phyloP scores from a whole-genome alignment of 2,329 filamentous ascomycete species.

The Dichotomopilus funicola region DNA sequence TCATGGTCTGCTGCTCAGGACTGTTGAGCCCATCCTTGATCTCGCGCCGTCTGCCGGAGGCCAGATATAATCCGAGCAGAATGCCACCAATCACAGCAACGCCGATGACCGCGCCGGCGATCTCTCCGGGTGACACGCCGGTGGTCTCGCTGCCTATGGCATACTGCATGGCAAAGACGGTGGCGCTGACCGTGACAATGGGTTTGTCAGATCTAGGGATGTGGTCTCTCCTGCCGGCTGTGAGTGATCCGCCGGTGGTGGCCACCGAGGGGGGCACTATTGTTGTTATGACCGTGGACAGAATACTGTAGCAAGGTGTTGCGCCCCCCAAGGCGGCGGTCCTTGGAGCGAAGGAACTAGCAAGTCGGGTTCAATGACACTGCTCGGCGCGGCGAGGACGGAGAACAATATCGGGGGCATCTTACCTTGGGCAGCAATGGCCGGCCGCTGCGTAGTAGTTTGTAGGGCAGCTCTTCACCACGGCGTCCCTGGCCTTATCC shows the following conservation, averaged over 20 bases:
- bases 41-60: background rate
- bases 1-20: no score
- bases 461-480: constrained; percentile 11
- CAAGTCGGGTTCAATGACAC: background rate
- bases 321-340: constrained; percentile 14
- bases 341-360: constrained; percentile 17
- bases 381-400: background rate
- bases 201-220: constrained; percentile 2
- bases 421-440: constrained; percentile 21
- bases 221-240: background rate
- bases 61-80: background rate
- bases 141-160: background rate
- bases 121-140: background rate
- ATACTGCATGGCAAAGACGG: constrained; percentile 19
- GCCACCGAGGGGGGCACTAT: background rate
- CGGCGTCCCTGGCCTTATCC: constrained; percentile 4
- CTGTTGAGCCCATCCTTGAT: background rate
- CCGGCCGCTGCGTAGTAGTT: constrained; percentile 17
- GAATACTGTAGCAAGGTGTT: constrained; percentile 17
- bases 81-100: background rate
- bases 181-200: constrained; percentile 12
- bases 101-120: constrained; percentile 9
- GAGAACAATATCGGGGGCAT: background rate
- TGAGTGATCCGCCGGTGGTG: background rate
- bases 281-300: constrained; percentile 8